Percentiles rank a stretch among this genome's conserved stretches.
These are phyloP conservation scores for Salvia splendens DNA, from an alignment of 257 asterid species.

Conservation along the genomic window DNA sequence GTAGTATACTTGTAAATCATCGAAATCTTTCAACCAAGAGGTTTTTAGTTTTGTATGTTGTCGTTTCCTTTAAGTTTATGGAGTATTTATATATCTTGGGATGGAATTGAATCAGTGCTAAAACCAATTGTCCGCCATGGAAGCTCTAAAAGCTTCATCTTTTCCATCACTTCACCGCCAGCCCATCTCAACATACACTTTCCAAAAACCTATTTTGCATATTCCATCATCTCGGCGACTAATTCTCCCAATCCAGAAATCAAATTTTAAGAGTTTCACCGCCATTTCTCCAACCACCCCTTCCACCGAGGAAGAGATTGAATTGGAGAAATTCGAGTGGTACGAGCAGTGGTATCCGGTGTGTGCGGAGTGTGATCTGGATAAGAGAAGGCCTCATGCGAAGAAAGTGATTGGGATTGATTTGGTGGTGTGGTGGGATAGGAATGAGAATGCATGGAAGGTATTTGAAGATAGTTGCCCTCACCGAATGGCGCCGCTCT, in stretches of 20 bases:
- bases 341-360: conserved; percentile 78
- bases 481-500: conserved; percentile 80
- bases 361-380: conserved; percentile 74
- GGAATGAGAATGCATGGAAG: conserved; percentile 72
- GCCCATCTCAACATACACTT: conserved; percentile 12
- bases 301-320: conserved; percentile 38
- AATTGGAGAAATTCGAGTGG: conserved; percentile 73
- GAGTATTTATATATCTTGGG: background rate
- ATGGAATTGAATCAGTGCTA: background rate
- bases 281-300: conserved; percentile 47
- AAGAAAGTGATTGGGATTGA: conserved; percentile 76
- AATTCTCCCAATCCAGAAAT: conserved; percentile 4
- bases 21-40: too few relatives aligned
- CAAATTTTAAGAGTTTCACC: conserved; percentile 44
- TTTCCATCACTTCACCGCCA: conserved; percentile 36
- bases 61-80: background rate
- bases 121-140: conserved; percentile 44
- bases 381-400: conserved; percentile 79
- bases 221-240: conserved; percentile 30
- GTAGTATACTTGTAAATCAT: too few relatives aligned
- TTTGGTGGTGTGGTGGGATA: conserved; percentile 84
- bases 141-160: conserved; percentile 53
- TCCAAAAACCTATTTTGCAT: conserved; percentile 28
- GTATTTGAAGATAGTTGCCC: conserved; percentile 87
- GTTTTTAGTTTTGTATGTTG: too few relatives aligned